Percentiles rank a stretch among this genome's conserved stretches.
Evolutionary conservation across 2,329 filamentous ascomycete species (phyloP).

Genomic region (Bretziella fagacearum): DNA sequence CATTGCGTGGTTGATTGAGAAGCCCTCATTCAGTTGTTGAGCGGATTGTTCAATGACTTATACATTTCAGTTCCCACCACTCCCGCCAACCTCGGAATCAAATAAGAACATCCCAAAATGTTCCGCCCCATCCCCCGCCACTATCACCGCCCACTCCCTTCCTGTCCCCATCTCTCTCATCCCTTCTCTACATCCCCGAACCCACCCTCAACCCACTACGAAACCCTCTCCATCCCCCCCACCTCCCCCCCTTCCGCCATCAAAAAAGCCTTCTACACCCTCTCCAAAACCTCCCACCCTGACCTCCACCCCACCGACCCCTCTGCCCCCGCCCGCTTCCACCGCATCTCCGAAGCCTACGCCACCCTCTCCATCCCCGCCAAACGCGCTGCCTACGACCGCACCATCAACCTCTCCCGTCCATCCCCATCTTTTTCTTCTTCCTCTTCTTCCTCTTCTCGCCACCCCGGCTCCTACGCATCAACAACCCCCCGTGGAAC

Average conservation of each 20-base stretch:
- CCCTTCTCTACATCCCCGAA: slow-evolving; percentile 15
- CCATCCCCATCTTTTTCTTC: slow-evolving; percentile 16
- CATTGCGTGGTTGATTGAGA: too few species aligned
- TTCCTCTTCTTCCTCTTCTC: slow-evolving; percentile 13
- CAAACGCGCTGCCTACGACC: slow-evolving; percentile 70
- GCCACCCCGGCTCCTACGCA: too few species aligned
- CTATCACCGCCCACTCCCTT: not conserved
- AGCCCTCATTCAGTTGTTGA: too few species aligned
- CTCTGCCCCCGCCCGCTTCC: slow-evolving; percentile 55
- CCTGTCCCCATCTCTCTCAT: slow-evolving; percentile 14
- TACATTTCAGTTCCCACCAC: not conserved
- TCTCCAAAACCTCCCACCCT: slow-evolving; percentile 85
- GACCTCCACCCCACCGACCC: slow-evolving; percentile 73
- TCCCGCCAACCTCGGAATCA: not conserved
- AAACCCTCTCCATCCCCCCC: slow-evolving; percentile 54
- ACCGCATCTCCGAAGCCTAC: slow-evolving; percentile 73
- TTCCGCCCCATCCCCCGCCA: not conserved
- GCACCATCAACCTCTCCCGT: slow-evolving; percentile 33
- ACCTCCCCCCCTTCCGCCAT: slow-evolving; percentile 60
- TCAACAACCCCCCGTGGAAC: too few species aligned
- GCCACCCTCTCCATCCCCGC: slow-evolving; percentile 52
- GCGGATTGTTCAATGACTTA: too few species aligned
- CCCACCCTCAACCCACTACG: slow-evolving; percentile 50
- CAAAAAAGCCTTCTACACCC: slow-evolving; percentile 83
- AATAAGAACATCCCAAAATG: not conserved